Evolutionary conservation across 2,329 filamentous ascomycete species (phyloP).

Genomic region (Cladobotryum protrusum): DNA sequence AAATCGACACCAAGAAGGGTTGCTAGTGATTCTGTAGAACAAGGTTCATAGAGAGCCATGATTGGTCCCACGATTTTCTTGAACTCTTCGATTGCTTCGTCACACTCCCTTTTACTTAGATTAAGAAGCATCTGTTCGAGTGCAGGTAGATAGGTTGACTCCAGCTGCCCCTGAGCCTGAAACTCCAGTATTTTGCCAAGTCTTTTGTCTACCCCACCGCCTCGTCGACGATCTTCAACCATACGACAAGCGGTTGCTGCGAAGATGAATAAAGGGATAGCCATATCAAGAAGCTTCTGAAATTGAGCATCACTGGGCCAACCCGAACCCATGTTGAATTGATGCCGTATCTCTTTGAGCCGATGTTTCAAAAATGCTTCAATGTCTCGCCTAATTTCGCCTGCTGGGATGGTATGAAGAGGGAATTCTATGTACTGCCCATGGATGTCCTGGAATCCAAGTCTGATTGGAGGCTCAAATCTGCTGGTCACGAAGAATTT

Average conservation of each 20-base stretch:
- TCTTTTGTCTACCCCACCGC: slow-evolving; percentile 14
- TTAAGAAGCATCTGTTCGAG: slow-evolving; percentile 10
- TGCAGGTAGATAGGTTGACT: slow-evolving; percentile 15
- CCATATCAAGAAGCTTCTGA: slow-evolving; percentile 9
- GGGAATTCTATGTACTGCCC: too few relatives aligned
- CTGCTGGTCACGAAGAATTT: slow-evolving; percentile 34
- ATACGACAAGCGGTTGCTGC: slow-evolving; percentile 18
- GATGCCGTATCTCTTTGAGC: neutral
- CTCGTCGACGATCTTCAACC: slow-evolving; percentile 11
- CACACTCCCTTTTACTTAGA: neutral
- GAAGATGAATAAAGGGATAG: slow-evolving; percentile 16
- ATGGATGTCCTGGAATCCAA: slow-evolving; percentile 12
- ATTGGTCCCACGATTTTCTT: slow-evolving; percentile 25
- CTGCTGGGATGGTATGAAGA: neutral
- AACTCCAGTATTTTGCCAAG: slow-evolving; percentile 18
- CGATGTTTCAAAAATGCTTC: neutral
- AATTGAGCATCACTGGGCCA: neutral
- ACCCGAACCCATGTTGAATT: neutral
- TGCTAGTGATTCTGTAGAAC: slow-evolving; percentile 21
- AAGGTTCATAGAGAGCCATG: slow-evolving; percentile 22
- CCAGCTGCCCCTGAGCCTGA: slow-evolving; percentile 1
- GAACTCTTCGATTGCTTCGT: slow-evolving; percentile 19
- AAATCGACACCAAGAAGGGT: slow-evolving; percentile 18
- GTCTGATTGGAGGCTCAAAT: slow-evolving; percentile 23
- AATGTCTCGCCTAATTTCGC: slow-evolving; percentile 23